phyloP scores from a whole-genome alignment of 331 rosid genomes.

The Malus hybrid region DNA sequence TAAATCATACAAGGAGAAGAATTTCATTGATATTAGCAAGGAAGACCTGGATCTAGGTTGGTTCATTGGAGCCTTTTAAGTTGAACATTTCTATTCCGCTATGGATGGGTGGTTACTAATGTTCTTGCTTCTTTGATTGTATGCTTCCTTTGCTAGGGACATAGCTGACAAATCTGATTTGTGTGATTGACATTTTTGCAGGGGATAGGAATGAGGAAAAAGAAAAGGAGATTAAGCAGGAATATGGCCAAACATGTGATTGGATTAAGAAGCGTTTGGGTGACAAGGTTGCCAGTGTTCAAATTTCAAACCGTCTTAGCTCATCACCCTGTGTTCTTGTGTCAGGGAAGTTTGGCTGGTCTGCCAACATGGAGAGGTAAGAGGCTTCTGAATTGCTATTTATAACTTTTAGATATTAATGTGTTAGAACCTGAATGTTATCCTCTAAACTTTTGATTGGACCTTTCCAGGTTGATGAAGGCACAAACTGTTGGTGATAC shows the following conservation, averaged over 20 bases:
- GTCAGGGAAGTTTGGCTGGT: conserved; percentile 97
- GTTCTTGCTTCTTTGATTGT: neutral
- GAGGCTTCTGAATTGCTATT: neutral
- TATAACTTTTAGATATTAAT: neutral
- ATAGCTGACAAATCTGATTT: neutral
- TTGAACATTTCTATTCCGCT: neutral
- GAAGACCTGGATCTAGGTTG: conserved; percentile 90
- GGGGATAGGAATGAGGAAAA: conserved; percentile 91
- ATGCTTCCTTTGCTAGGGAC: neutral
- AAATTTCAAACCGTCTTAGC: conserved; percentile 81
- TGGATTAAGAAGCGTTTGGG: conserved; percentile 92
- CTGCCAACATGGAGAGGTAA: conserved; percentile 97
- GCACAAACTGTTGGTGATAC: conserved; percentile 79
- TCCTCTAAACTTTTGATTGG: conserved; percentile 6
- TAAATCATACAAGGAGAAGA: conserved; percentile 82
- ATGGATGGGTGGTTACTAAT: neutral
- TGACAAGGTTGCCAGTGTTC: conserved; percentile 87
- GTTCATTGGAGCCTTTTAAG: conserved; percentile 2
- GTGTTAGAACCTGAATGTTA: neutral
- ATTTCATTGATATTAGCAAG: conserved; percentile 93
- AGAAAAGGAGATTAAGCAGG: conserved; percentile 84
- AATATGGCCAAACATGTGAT: conserved; percentile 76
- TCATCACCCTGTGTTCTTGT: conserved; percentile 94
- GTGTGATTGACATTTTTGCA: conserved; percentile 19
- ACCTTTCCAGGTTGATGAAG: conserved; percentile 74